phyloP scores from a whole-genome alignment of 2,329 filamentous ascomycete species.

The Paracorniculantispora psalliotae region DNA sequence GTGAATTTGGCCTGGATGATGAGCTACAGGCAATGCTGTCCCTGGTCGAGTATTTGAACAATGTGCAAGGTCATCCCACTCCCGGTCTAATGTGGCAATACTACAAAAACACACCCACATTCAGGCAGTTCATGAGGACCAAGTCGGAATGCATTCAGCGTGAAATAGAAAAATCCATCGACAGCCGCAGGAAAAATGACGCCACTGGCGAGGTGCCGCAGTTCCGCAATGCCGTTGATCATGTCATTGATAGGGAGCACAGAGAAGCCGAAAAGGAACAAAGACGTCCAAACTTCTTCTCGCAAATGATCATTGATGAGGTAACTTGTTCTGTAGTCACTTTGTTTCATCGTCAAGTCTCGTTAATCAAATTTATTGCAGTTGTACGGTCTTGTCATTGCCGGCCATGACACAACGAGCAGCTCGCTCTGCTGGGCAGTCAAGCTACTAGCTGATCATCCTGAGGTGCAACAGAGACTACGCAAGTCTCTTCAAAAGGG shows the following conservation, averaged over 20 bases:
- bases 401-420: conserved; percentile 15
- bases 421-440: conserved; percentile 12
- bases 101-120: not conserved
- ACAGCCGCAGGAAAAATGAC: not conserved
- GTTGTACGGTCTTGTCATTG: conserved; percentile 13
- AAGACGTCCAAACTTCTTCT: conserved; percentile 25
- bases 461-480: conserved; percentile 22
- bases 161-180: conserved; percentile 2
- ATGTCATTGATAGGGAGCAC: conserved; percentile 28
- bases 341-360: not conserved
- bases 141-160: not conserved
- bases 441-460: conserved; percentile 22
- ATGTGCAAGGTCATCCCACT: not conserved
- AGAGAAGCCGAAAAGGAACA: conserved; percentile 25
- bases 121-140: not conserved
- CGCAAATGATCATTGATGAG: conserved; percentile 28
- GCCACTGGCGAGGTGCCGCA: not conserved
- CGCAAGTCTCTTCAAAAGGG: conserved; percentile 9
- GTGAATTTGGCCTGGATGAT: not conserved
- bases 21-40: not conserved
- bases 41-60: not conserved
- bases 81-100: not conserved
- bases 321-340: not conserved
- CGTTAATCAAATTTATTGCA: not conserved
- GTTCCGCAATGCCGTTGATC: conserved; percentile 22